These are phyloP conservation scores for Leccinum obscurum DNA, from an alignment of 768 basidiomycete genomes.

Conservation along the genomic window DNA sequence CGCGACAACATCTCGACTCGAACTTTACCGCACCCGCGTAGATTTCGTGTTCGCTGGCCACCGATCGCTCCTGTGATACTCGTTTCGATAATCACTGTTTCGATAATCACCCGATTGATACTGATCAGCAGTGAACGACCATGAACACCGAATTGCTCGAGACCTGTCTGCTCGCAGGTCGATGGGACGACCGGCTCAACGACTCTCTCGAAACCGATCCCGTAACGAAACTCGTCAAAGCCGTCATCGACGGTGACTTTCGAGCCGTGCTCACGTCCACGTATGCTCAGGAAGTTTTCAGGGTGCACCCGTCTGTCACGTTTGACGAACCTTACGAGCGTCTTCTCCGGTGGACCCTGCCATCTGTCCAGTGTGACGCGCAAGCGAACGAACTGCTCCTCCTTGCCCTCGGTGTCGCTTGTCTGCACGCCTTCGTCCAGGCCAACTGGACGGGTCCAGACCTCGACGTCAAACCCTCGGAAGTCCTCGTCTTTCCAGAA, in stretches of 20 bases:
- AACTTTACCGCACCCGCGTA: neutral
- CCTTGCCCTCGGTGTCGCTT: conserved; percentile 71
- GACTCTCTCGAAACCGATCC: conserved; percentile 24
- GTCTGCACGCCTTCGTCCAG: conserved; percentile 89
- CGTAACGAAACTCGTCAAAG: conserved; percentile 45
- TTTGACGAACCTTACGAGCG: conserved; percentile 41
- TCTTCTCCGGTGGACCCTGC: conserved; percentile 34
- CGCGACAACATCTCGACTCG: conserved; percentile 14
- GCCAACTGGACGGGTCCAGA: conserved; percentile 96
- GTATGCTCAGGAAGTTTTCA: conserved; percentile 43
- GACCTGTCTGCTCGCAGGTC: conserved; percentile 56
- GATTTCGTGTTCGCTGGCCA: conserved; percentile 1
- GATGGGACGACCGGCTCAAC: conserved; percentile 36
- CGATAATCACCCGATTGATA: neutral
- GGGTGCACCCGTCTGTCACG: conserved; percentile 29
- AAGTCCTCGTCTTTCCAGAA: conserved; percentile 39
- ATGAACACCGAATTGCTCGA: conserved; percentile 41
- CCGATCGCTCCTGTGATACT: neutral
- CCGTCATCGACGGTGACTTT: conserved; percentile 62
- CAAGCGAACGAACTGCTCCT: conserved; percentile 53
- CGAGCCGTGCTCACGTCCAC: conserved; percentile 49
- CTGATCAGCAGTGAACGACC: neutral
- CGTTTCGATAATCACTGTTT: neutral
- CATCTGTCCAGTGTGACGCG: conserved; percentile 13
- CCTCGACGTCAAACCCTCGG: conserved; percentile 54